Evolutionary conservation across 768 basidiomycete genomes (phyloP).

Genomic region (Asterophora parasitica): DNA sequence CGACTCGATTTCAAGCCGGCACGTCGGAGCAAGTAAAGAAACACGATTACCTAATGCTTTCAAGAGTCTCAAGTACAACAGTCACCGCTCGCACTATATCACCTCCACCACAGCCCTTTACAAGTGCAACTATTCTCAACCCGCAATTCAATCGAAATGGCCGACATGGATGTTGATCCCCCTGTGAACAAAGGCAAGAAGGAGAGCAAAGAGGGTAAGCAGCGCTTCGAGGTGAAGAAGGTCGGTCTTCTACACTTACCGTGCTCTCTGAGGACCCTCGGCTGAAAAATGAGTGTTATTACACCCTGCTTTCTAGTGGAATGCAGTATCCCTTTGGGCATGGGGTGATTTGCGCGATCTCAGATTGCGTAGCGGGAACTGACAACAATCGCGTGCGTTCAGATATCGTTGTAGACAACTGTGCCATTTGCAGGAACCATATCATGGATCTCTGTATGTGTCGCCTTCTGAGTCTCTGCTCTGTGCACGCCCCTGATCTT

Average conservation of each 20-base stretch:
- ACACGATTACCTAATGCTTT: no score
- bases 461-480: background rate
- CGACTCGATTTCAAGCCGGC: no score
- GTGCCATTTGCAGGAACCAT: conserved; percentile 98
- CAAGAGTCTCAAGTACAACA: no score
- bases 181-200: conserved; percentile 45
- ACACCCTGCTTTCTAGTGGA: conserved; percentile 68
- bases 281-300: conserved; percentile 5
- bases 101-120: background rate
- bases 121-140: background rate
- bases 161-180: conserved; percentile 65
- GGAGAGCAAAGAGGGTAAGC: conserved; percentile 63
- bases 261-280: background rate
- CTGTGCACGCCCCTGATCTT: background rate
- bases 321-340: conserved; percentile 96
- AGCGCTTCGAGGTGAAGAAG: conserved; percentile 99
- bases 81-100: background rate
- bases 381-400: conserved; percentile 5
- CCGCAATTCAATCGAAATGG: conserved; percentile 28
- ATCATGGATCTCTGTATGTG: conserved; percentile 98
- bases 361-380: conserved; percentile 5
- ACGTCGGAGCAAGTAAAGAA: no score
- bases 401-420: conserved; percentile 99
- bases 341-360: conserved; percentile 60
- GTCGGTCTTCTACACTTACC: conserved; percentile 34